Percentiles rank a stretch among this genome's conserved stretches.
Evolutionary conservation across 202 grass and related monocot genomes (phyloP).

Genomic region (Panicum virgatum): DNA sequence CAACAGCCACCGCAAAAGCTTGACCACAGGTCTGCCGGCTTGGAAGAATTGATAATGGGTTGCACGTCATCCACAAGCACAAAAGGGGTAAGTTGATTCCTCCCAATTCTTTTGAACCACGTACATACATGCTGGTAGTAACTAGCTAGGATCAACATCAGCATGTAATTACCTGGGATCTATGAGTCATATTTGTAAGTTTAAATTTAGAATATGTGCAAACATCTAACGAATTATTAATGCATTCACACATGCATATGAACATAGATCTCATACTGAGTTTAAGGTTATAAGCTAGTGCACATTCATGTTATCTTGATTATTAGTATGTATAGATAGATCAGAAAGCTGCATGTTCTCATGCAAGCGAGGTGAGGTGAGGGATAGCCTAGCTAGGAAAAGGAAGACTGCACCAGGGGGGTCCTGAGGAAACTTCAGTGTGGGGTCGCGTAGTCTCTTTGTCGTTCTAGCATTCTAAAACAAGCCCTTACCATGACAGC

Average conservation of each 20-base stretch:
- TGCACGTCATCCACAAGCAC: conserved; percentile 75
- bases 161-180: background rate
- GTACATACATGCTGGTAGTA: background rate
- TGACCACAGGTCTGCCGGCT: conserved; percentile 79
- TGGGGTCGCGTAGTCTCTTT: conserved; percentile 42
- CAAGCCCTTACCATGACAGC: conserved; percentile 32
- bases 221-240: background rate
- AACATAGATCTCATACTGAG: background rate
- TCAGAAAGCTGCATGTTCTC: conserved; percentile 41
- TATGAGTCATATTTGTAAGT: background rate
- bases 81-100: conserved; percentile 81
- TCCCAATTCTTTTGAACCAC: conserved; percentile 4
- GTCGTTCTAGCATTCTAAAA: conserved; percentile 38
- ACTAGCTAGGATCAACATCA: background rate
- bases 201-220: background rate
- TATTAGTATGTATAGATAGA: conserved; percentile 25
- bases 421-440: conserved; percentile 57
- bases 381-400: conserved; percentile 25
- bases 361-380: conserved; percentile 16
- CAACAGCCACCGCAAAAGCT: conserved; percentile 71
- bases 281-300: background rate
- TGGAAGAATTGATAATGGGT: conserved; percentile 94
- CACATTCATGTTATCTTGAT: conserved; percentile 16
- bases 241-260: background rate
- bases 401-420: conserved; percentile 50